These are phyloP conservation scores for Aspergillus hiratsukae DNA, from an alignment of 2,329 filamentous ascomycete species.

Conservation along the genomic window DNA sequence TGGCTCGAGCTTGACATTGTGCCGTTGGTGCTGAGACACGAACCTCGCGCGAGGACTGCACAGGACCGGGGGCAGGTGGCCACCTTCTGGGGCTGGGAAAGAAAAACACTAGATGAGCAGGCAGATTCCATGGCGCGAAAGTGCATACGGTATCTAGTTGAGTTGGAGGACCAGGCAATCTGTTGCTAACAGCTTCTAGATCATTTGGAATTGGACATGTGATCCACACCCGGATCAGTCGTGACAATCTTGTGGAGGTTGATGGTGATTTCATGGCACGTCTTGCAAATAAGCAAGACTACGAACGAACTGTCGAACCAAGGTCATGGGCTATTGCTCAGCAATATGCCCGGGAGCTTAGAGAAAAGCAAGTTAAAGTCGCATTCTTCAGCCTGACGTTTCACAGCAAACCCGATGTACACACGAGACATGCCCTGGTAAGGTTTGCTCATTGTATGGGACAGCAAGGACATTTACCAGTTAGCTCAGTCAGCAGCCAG, in stretches of 20 bases:
- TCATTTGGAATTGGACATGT: constrained; percentile 67
- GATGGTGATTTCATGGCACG: constrained; percentile 59
- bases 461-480: constrained; percentile 64
- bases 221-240: constrained; percentile 60
- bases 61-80: constrained; percentile 8
- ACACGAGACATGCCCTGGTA: constrained; percentile 71
- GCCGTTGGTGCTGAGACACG: constrained; percentile 54
- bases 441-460: constrained; percentile 61
- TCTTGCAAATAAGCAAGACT: constrained; percentile 52
- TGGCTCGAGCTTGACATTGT: constrained; percentile 72
- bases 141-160: constrained; percentile 55
- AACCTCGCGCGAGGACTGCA: neutral
- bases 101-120: constrained; percentile 65
- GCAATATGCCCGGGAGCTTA: constrained; percentile 58
- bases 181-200: constrained; percentile 33
- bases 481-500: constrained; percentile 43
- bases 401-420: constrained; percentile 68
- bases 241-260: constrained; percentile 62
- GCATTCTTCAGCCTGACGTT: constrained; percentile 74
- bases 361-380: constrained; percentile 58
- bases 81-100: constrained; percentile 39
- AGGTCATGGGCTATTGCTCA: constrained; percentile 61
- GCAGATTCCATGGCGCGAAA: constrained; percentile 74
- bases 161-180: neutral
- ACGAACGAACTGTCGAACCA: constrained; percentile 54